Conservation (phyloP, 441 rosid species). For the Populus trichocarpa region DNA sequence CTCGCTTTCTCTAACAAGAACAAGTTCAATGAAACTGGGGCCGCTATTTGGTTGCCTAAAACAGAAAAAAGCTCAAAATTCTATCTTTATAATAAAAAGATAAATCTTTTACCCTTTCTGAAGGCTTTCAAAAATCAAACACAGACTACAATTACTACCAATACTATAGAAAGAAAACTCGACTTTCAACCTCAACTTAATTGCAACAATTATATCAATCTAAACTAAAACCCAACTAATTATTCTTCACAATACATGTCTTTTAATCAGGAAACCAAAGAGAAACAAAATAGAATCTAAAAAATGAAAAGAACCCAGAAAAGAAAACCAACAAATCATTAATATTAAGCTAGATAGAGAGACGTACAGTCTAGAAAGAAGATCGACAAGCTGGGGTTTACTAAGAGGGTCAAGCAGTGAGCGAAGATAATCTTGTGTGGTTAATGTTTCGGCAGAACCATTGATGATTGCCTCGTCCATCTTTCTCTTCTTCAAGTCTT, state of each 20-base stretch:
- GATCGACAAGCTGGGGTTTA: constrained; percentile 53
- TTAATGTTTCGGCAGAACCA: constrained; percentile 9
- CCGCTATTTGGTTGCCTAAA: neutral
- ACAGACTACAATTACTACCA: neutral
- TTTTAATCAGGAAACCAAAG: neutral
- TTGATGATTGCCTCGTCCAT: constrained; percentile 34
- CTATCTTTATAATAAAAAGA: neutral
- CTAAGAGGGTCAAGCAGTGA: constrained; percentile 45
- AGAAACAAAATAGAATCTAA: neutral
- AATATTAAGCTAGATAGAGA: neutral
- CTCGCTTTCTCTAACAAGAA: neutral
- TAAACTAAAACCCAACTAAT: neutral
- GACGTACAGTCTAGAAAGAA: constrained; percentile 43
- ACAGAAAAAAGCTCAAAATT: neutral
- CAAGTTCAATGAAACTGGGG: neutral
- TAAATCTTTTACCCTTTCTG: neutral
- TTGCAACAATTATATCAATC: neutral
- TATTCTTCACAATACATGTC: neutral
- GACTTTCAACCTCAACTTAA: neutral
- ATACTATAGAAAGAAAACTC: neutral
- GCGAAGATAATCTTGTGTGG: constrained; percentile 36
- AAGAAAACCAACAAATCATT: neutral
- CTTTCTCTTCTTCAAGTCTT: constrained; percentile 45
- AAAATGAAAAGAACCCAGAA: neutral
- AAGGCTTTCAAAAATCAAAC: neutral